These are phyloP conservation scores for Metrosideros polymorpha DNA, from an alignment of 441 rosid genomes.

Conservation along the genomic window DNA sequence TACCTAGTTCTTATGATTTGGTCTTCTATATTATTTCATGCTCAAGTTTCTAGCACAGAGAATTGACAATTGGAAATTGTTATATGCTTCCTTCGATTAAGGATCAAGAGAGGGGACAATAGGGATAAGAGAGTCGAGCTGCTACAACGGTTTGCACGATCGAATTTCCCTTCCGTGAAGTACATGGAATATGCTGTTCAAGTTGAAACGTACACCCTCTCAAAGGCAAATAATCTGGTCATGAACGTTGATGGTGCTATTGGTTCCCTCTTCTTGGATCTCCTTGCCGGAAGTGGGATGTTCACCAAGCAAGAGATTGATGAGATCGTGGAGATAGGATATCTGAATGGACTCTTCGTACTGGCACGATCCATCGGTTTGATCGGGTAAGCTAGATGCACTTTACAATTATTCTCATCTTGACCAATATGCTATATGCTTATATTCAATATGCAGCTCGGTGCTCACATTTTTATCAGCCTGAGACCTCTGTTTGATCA, in stretches of 20 bases:
- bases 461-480: not conserved
- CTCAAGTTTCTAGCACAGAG: not conserved
- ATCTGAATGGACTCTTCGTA: slow-evolving; percentile 84
- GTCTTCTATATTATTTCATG: not conserved
- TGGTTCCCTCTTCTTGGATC: slow-evolving; percentile 93
- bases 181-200: slow-evolving; percentile 93
- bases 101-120: slow-evolving; percentile 97
- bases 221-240: slow-evolving; percentile 83
- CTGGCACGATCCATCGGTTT: slow-evolving; percentile 84
- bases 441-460: not conserved
- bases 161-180: slow-evolving; percentile 85
- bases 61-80: not conserved
- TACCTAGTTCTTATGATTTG: slow-evolving; percentile 6
- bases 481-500: not conserved
- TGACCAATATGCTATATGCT: not conserved
- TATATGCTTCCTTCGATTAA: slow-evolving; percentile 9
- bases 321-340: slow-evolving; percentile 78
- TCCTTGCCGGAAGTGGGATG: slow-evolving; percentile 90
- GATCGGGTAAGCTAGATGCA: slow-evolving; percentile 46
- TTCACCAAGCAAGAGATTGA: slow-evolving; percentile 88
- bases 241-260: slow-evolving; percentile 88
- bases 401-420: not conserved
- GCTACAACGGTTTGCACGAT: slow-evolving; percentile 70
- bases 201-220: slow-evolving; percentile 85
- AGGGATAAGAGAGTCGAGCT: slow-evolving; percentile 93